Base-by-base conservation (phyloP, 352 stramenopile genomes). In the Pythium coloratum region DNA sequence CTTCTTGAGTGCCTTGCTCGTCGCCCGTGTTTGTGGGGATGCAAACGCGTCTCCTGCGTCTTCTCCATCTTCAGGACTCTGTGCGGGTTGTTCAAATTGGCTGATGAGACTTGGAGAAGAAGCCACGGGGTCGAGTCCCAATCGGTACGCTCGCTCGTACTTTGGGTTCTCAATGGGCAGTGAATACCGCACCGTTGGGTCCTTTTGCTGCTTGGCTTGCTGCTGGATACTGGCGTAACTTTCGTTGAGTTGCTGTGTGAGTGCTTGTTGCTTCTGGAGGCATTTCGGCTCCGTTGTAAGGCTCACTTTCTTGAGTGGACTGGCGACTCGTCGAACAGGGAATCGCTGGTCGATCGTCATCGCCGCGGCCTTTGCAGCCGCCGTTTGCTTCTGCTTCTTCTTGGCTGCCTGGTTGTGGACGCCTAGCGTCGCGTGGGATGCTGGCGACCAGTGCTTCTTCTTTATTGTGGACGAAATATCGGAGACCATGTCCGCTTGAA, bases 101-200 rank as follows among this genome's bases (percentile, higher is more conserved):
- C 62, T n/a, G 10, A 55, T 58, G 28, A 30, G 28, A 28, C 34
- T 9, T 3, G 49, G 18, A 40, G 57, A 40, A 4, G 71, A 76
- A 6, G 76, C 82, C 2, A 84, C 68, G 0, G 67, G 36, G 6
- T 86, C 70, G 24, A 90, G 73, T 3, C 82, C 82, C 16, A 89
- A 77, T 2, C 82, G 80, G 59, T 87, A 88, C 3, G 80, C 62
- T 32, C 80, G 76, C 57, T 69, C 64, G 50, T 78, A 71, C 18
- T 46, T 36, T 10, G 60, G 40, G 36, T 85, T 74, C 54, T 88
- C 78, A 6, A 91, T 49, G 14, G 82, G 82, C 9, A 91, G 62
- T 14, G 73, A 62, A 47, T 91, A 91, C 24, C 82, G 64, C 20
- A 75, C 28, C 1, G 69, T 72, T 0, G 78, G 75, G 30, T 87